Percentiles rank a stretch among this genome's conserved stretches.
These are phyloP conservation scores for Triadica sebifera DNA, from an alignment of 345 rosid species.

Conservation along the genomic window DNA sequence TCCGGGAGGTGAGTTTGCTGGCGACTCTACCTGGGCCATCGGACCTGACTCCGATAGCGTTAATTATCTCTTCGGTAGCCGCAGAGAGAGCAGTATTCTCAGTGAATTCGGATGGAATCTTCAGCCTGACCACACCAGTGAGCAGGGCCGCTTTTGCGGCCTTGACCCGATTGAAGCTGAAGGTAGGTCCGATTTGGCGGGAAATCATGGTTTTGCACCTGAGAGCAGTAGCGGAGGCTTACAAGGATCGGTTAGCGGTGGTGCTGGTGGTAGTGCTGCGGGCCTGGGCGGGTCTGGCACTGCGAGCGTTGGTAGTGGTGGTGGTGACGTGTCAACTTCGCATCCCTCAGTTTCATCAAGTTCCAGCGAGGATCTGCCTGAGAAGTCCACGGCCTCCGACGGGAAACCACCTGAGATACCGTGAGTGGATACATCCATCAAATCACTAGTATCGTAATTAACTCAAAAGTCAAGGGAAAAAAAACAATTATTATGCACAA, in stretches of 20 bases:
- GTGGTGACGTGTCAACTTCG: slow-evolving; percentile 50
- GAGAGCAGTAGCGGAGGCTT: slow-evolving; percentile 15
- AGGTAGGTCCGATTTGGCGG: slow-evolving; percentile 29
- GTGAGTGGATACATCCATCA: slow-evolving; percentile 49
- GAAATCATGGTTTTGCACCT: slow-evolving; percentile 12
- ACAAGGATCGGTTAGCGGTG: slow-evolving; percentile 3
- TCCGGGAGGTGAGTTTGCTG: slow-evolving; percentile 36
- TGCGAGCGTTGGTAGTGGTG: slow-evolving; percentile 9
- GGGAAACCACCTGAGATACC: slow-evolving; percentile 73
- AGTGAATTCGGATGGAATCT: slow-evolving; percentile 70
- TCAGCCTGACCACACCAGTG: slow-evolving; percentile 11
- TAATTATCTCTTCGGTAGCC: slow-evolving; percentile 46
- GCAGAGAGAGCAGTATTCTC: slow-evolving; percentile 48
- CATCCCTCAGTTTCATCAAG: slow-evolving; percentile 69
- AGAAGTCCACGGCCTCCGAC: slow-evolving; percentile 74
- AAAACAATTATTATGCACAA: not conserved
- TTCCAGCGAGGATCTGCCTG: slow-evolving; percentile 85
- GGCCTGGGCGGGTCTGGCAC: slow-evolving; percentile 9
- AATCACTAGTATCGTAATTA: slow-evolving; percentile 7
- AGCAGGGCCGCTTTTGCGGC: slow-evolving; percentile 17
- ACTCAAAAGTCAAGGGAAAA: not conserved
- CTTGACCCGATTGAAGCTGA: slow-evolving; percentile 16
- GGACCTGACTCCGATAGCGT: slow-evolving; percentile 42
- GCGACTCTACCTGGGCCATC: slow-evolving; percentile 39
- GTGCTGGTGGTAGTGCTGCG: not conserved